Base-by-base conservation (phyloP, 768 basidiomycete genomes). In the Leccinum obscurum region DNA sequence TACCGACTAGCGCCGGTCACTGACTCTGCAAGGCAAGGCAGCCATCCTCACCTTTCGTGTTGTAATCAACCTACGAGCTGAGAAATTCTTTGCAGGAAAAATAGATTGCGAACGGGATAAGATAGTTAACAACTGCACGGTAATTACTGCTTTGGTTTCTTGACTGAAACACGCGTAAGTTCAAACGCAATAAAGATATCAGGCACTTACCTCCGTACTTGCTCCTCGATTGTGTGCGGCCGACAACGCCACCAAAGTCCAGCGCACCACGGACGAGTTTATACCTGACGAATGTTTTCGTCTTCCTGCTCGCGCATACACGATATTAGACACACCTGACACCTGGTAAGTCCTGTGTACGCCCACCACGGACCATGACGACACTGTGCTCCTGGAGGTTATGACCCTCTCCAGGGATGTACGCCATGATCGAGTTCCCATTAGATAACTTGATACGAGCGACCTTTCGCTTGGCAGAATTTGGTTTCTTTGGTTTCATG, bases 371-470 rank as follows among this genome's bases (percentile, higher is more conserved):
- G n/a, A 98, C 85, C 49, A 98, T 75, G 2, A 98, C 95, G 4
- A 98, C 96, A 75, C 89, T 90, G 70, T 99, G 97, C 73, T 98
- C 97, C 77, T 98, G 97, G 68, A 98, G 75, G 71, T 97, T 98
- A 73, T 98, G 96, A 1, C 97, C 97, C 71, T 98, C 97, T 67
- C 97, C 97, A 50, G 90, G 92, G 59, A 98, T 93, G 74, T 98
- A 98, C 15, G 94, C 95, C 80, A 90, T 90, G 63, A 95, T 82
- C 48, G 87, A 88, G 73, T 90, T 88, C 54, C 97, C 97, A 13
- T 88, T 94, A 22, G 88, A 84, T 58, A 99, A 80, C 78, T 96
- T 96, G 66, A 99, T 88, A 68, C 92, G 84, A 49, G 95, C 95
- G 58, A 98, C 93, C 78, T 98, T 98, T 62, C 97, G 92, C 71